Evolutionary conservation across 192 early-diverging fungal species (phyloP).

Genomic region (Coemansia umbellata): DNA sequence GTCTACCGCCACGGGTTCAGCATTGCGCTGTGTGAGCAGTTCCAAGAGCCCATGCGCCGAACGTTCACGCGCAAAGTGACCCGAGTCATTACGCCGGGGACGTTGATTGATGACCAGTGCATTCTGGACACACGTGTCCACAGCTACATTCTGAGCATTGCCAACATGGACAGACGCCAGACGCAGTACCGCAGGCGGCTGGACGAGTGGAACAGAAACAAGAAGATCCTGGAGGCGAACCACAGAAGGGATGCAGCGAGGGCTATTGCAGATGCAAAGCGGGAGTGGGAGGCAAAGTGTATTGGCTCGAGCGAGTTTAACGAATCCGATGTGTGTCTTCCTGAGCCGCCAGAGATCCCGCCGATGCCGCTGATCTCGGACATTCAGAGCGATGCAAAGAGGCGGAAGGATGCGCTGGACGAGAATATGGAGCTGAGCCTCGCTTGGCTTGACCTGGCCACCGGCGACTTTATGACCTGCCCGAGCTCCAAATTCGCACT

Average conservation of each 20-base stretch:
- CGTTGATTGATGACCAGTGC: constrained; percentile 72
- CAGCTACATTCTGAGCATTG: constrained; percentile 72
- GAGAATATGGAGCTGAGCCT: constrained; percentile 54
- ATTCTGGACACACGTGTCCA: constrained; percentile 60
- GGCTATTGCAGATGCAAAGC: constrained; percentile 1
- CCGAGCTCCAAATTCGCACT: constrained; percentile 51
- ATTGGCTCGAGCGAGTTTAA: constrained; percentile 11
- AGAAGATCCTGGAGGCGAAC: neutral
- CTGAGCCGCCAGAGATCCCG: constrained; percentile 8
- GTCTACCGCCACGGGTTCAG: constrained; percentile 56
- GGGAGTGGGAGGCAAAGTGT: constrained; percentile 4
- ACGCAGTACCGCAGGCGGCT: constrained; percentile 2
- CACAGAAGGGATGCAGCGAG: neutral
- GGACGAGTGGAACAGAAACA: constrained; percentile 2
- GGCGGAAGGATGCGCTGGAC: neutral
- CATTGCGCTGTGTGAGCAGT: constrained; percentile 73
- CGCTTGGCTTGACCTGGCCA: constrained; percentile 89
- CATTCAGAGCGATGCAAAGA: no score
- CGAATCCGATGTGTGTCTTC: constrained; percentile 6
- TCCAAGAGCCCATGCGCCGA: constrained; percentile 42
- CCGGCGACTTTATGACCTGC: constrained; percentile 81
- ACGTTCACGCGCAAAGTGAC: constrained; percentile 66
- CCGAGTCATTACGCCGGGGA: constrained; percentile 83
- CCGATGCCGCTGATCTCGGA: constrained; percentile 2
- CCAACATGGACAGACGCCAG: constrained; percentile 19